A percentile compares a stretch with the other conserved stretches of the same genome.
Conservation (phyloP, 495 filamentous ascomycete genomes). For the Neurospora tetrasperma region DNA sequence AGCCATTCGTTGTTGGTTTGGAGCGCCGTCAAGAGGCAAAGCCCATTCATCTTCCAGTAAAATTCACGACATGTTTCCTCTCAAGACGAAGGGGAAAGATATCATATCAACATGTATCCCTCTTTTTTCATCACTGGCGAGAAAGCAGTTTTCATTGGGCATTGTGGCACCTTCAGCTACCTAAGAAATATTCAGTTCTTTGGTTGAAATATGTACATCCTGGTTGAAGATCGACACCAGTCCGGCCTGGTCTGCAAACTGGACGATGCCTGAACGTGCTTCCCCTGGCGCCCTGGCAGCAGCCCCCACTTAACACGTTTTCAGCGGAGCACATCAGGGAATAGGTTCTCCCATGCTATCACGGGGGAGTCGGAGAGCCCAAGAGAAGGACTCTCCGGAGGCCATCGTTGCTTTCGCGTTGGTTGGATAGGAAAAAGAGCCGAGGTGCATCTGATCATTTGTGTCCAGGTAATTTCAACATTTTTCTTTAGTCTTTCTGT, state of each 20-base stretch:
- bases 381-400: background rate
- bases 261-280: background rate
- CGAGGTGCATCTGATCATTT: background rate
- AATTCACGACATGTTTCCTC: background rate
- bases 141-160: background rate
- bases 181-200: background rate
- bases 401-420: background rate
- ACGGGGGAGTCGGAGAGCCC: background rate
- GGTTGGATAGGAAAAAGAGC: background rate
- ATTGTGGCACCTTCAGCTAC: background rate
- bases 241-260: background rate
- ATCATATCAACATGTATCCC: background rate
- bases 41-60: background rate
- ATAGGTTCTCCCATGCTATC: background rate
- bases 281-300: background rate
- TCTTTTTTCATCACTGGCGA: background rate
- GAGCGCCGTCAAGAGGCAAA: background rate
- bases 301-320: background rate
- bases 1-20: background rate
- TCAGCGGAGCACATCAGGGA: background rate
- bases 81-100: background rate
- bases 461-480: background rate
- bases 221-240: background rate
- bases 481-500: background rate
- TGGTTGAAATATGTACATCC: background rate